Base-by-base conservation (phyloP, 1,139 yeast genomes). In the Protomyces lactucae-debilis region DNA sequence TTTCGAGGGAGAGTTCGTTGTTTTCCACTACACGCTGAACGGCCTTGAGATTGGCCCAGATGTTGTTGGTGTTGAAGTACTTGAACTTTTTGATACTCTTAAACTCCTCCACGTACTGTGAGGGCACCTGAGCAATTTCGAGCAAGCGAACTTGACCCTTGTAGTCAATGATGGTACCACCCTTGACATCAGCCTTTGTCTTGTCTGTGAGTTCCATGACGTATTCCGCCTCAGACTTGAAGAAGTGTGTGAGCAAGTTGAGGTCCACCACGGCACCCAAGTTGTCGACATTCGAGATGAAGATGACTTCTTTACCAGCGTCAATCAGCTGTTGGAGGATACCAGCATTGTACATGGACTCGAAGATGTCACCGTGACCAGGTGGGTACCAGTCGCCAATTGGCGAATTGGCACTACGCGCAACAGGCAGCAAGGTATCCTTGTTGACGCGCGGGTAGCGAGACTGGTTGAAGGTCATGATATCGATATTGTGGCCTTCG, bases 121-220 rank as follows among this genome's bases (percentile, higher is more conserved):
- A 91, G 75, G 99, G 98, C 69, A 93, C 99, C 81, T 93, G 99
- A 57, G 99, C 99, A 73, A 95, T 93, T 79, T 93, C 99, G 73
- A 93, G 83, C 74, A 93, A 83, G 78, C 97, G 86, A 67, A 93
- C 97, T 74, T 87, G 86, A 68, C 98, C 98, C 72, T 91, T 95
- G 77, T 95, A 93, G 78, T 90, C 91, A 76, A 93, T 92, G 76
- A 93, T 84, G 71, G 99, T 93, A 82, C 99, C 99, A 81, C 99
- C 99, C 80, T 93, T 93, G 74, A 93, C 99, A 77, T 93, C 99
- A 57, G 99, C 99, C 78, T 99, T 87, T 64, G 99, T 93, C 82
- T 93, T 93, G 79, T 93, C 96, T 67, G 99, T 95, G 76, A 93
- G 84, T 79, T 93, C 99, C 99, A 93, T 93, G 73, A 93, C 86